Base-by-base conservation (phyloP, 495 filamentous ascomycete species). In the Amphirosellinia nigrospora region DNA sequence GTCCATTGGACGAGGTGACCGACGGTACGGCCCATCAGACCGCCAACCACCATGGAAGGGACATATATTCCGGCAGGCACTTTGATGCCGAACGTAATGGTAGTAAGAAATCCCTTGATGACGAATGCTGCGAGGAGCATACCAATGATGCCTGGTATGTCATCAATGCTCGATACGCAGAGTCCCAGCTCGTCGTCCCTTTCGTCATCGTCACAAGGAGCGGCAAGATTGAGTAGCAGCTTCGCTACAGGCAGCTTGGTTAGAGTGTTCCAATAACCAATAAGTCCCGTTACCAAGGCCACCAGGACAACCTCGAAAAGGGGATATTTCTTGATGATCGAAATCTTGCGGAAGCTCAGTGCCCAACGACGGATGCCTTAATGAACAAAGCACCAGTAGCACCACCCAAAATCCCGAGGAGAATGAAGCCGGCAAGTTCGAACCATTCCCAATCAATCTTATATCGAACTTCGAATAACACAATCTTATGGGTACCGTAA, bases 61-160 rank as follows among this genome's bases (percentile, higher is more conserved):
- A 99, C 94, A 73, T 98, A 99, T 70, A 99, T 98, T 39, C 96
- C 96, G 3, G 94, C 93, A 11, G 96, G 96, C 3, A 98, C 90
- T 80, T 99, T 99, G 76, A 97, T 93, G 1, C 94, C 94, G 77
- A 97, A 97, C 0, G 94, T 96, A 68, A 97, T 88, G 50, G 89
- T 89, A 0, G 96, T 99, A 32, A 99, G 81, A 50, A 96, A 78
- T 46, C 91, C 92, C 79, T 98, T 98, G 80, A 98, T 90, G 23
- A 97, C 82, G 75, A 99, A 95, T 0, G 94, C 96, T 62, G 89
- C 79, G 15, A 91, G 80, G 2, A 99, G 85, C 62, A 89, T 89
- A 52, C 83, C 72, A 36, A 98, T 84, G 30, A 94, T 86, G 6
- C 82, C 83, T 3, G 92, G 88, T 45, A 97, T 97, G 28, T 94